Base-by-base conservation (phyloP, 106 monocot genomes). In the Triglochin maritima region DNA sequence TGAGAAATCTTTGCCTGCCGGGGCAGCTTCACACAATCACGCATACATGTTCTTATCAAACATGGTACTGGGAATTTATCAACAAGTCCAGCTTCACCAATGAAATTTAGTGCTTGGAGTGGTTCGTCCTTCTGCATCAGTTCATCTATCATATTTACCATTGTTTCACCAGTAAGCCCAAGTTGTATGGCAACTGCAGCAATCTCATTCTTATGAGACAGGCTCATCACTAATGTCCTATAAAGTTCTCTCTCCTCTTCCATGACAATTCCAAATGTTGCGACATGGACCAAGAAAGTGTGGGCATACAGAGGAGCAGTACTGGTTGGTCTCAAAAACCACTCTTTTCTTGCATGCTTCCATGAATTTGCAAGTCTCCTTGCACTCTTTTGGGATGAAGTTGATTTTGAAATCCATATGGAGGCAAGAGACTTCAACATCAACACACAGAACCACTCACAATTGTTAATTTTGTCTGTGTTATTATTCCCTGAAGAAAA, bases 21-120 rank as follows among this genome's bases (percentile, higher is more conserved):
- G 29, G 66, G 44, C n/a, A 42, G 50, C 46, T 82, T 84, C 65
- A 70, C 78, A 53, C 80, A 78, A 46, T 80, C 82, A 69, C 75
- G 64, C 42, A 94, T 67, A 66, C 73, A 87, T 59, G 89, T 78
- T 74, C 87, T 86, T 69, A 94, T 67, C 9, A 94, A 77, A 9
- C 84, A 82, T 56, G 87, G 80, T 49, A 87, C 77, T 6, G 84
- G 86, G 49, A 82, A 94, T 71, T 89, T 86, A 49, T 86, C 80
- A 67, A 79, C 74, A 46, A 94, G 84, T 56, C 89, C 86, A 77
- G 89, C 69, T 63, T 89, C 86, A 71, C 79, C 89, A 44, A 83
- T 80, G 73, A 86, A 89, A 77, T 86, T 84, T 67, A 94, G 74
- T 49, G 94, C 94, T 69, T 89, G 86, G 17, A 87, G 80, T 64